phyloP scores from a whole-genome alignment of 2,329 filamentous ascomycete genomes.

The Lizonia empirigonia region DNA sequence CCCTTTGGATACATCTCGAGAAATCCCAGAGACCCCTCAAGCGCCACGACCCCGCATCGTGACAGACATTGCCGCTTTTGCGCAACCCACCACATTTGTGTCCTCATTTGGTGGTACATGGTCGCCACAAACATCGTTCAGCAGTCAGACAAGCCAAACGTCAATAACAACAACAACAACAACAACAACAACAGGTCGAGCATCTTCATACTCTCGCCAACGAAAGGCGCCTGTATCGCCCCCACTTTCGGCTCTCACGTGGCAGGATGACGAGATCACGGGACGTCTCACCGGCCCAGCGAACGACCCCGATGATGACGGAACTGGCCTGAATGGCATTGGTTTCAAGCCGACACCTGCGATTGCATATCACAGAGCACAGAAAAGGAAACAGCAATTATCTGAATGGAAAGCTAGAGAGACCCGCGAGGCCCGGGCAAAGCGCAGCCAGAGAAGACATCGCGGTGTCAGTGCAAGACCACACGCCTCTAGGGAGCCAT shows the following conservation, averaged over 20 bases:
- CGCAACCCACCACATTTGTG: slow-evolving; percentile 37
- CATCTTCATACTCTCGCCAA: slow-evolving; percentile 27
- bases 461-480: slow-evolving; percentile 35
- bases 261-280: slow-evolving; percentile 67
- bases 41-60: slow-evolving; percentile 42
- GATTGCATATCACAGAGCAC: slow-evolving; percentile 61
- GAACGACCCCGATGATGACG: slow-evolving; percentile 64
- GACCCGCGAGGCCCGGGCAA: slow-evolving; percentile 63
- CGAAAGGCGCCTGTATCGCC: slow-evolving; percentile 40
- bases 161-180: slow-evolving; percentile 7
- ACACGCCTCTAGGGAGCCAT: slow-evolving; percentile 33
- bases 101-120: slow-evolving; percentile 20
- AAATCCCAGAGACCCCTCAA: slow-evolving; percentile 43
- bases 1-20: slow-evolving; percentile 13
- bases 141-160: slow-evolving; percentile 3
- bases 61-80: slow-evolving; percentile 38
- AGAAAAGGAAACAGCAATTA: slow-evolving; percentile 63
- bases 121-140: slow-evolving; percentile 12
- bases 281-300: slow-evolving; percentile 59
- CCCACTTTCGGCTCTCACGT: slow-evolving; percentile 51
- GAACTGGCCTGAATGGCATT: slow-evolving; percentile 67
- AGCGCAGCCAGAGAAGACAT: slow-evolving; percentile 58
- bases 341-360: slow-evolving; percentile 67
- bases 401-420: slow-evolving; percentile 65
- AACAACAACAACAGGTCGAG: slow-evolving; percentile 7